Conservation (phyloP, 169 alveolate genomes). For the Cryptosporidium baileyi region DNA sequence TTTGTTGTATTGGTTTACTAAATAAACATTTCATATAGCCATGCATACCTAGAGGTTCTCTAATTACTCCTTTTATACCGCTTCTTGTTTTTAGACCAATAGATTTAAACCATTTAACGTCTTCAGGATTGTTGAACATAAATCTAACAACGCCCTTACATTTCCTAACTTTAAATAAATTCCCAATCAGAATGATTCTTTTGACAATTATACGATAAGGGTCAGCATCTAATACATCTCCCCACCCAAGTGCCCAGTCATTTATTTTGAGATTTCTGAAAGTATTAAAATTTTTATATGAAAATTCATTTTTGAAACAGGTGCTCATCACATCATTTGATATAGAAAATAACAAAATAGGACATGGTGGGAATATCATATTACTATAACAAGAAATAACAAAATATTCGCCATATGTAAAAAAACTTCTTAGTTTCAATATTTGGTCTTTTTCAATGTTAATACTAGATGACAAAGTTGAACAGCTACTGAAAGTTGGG, state of each 20-base stretch:
- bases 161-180: constrained; percentile 82
- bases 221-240: constrained; percentile 78
- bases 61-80: constrained; percentile 87
- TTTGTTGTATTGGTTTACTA: constrained; percentile 83
- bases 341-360: constrained; percentile 77
- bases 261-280: background rate
- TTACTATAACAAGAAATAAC: constrained; percentile 75
- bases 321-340: constrained; percentile 28
- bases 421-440: constrained; percentile 74
- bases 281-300: background rate
- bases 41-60: constrained; percentile 89
- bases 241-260: constrained; percentile 78
- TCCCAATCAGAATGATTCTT: constrained; percentile 86
- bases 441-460: constrained; percentile 72
- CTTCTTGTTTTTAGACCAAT: constrained; percentile 85
- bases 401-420: constrained; percentile 75
- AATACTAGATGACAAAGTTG: constrained; percentile 71
- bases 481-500: constrained; percentile 71
- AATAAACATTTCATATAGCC: constrained; percentile 89
- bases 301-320: background rate
- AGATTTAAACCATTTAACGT: constrained; percentile 86
- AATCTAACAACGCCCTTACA: constrained; percentile 85
- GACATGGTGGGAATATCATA: constrained; percentile 79
- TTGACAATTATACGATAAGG: constrained; percentile 83
- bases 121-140: constrained; percentile 89